Evolutionary conservation across 768 basidiomycete species (phyloP).

Genomic region (Dentipellis sp.): DNA sequence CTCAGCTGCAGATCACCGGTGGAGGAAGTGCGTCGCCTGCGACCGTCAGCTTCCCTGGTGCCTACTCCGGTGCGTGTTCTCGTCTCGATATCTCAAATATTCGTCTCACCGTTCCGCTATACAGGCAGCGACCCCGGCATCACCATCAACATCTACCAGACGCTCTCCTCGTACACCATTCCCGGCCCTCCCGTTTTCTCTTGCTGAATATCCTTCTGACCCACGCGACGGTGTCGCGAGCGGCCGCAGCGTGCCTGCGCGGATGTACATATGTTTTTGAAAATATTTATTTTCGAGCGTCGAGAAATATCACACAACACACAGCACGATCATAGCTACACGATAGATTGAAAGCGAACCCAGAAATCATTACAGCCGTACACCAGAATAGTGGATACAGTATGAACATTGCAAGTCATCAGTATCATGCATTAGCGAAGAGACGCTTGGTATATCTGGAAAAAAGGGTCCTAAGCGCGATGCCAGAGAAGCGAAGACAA

Average conservation of each 20-base stretch:
- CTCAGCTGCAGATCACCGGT: conserved; percentile 27
- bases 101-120: background rate
- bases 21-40: conserved; percentile 23
- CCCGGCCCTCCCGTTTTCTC: conserved; percentile 22
- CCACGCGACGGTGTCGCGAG: no score
- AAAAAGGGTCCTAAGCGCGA: background rate
- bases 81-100: background rate
- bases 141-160: conserved; percentile 24
- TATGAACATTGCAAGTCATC: background rate
- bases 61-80: conserved; percentile 22
- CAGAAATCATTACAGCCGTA: background rate
- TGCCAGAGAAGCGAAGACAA: conserved; percentile 6
- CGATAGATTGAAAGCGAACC: no score
- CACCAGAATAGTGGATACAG: background rate
- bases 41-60: conserved; percentile 28
- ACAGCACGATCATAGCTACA: no score
- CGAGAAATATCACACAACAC: no score
- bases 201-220: conserved; percentile 3
- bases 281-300: no score
- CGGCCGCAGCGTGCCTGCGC: no score
- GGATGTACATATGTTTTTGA: no score
- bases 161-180: conserved; percentile 20
- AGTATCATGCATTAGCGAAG: conserved; percentile 23
- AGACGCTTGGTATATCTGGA: conserved; percentile 49
- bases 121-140: conserved; percentile 25